Base-by-base conservation (phyloP, 1,284 basidiomycete genomes). In the Afroboletus lepidellus region DNA sequence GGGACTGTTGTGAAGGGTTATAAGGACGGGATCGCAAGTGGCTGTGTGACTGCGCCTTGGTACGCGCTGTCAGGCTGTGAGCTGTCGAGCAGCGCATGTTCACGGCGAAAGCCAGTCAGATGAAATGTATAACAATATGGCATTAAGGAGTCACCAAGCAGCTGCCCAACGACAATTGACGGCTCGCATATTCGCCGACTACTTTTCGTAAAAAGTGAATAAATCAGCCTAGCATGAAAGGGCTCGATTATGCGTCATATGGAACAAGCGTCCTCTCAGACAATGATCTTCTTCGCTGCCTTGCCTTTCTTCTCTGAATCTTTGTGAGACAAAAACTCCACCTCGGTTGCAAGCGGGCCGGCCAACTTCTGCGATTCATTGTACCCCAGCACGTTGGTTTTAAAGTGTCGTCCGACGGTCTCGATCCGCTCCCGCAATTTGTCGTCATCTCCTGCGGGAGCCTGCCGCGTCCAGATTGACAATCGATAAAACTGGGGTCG, bases 261-360 rank as follows among this genome's bases (percentile, higher is more conserved):
- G 41, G 57, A 56, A 57, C 58, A 65, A 48, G 50, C 38, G 13
- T 47, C 41, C 48, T 43, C 57, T 77, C 76, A 90, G 57, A 90
- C 82, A 62, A 83, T 69, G 57, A 92, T 85, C 76, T 92, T 94
- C 78, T 85, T 90, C 67, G 78, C 77, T 51, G 81, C 72, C 71
- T 93, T 94, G 59, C 87, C 88, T 81, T 97, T 98, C 81, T 90
- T 94, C 79, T 97, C 94, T 60, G 88, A 91, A 72, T 96, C 94
- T 72, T 93, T 92, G 78, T 98, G 94, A 62, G 89, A 92, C 72
- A 92, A 74, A 71, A 96, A 98, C 74, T 94, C 92, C 38, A 97
- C 92, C 73, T 98, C 94, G 23, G 92, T 95, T 63, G 89, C 90
- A 69, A 90, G 78, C 49, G 87, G 87, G 20, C 90, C 92, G 44